Base-by-base conservation (phyloP, 2,329 filamentous ascomycete species). In the Calonectria multiphialidica region DNA sequence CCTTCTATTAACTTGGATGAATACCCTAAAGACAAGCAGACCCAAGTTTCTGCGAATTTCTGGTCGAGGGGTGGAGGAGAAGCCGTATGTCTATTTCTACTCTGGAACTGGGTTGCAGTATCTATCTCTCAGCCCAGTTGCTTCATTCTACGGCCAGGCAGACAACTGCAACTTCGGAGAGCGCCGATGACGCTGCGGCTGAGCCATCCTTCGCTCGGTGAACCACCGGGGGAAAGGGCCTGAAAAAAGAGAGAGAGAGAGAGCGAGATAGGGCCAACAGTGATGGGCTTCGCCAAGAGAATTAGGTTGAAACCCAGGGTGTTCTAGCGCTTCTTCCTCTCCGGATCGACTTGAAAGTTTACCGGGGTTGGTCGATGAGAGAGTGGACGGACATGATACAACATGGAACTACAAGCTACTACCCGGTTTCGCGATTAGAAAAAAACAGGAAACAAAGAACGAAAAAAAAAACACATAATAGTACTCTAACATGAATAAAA, bases 101-200 rank as follows among this genome's bases (percentile, higher is more conserved):
- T 25, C 37, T 5, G 15, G 30, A 55, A 44, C 37, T 25, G 45
- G 42, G 61, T 62, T 62, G 23, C 33, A 59, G 13, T 16, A 7
- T 5, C 3, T 59, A 33, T 18, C 21, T 25, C 44, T 47, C 10
- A 23, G 44, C 9, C 9, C 44, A 23, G 21, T 45, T 16, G n/a
- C 8, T 42, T 15, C 33, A 25, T 15, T 9, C n/a, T 30, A n/a
- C n/a, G 15, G 42, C 5, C 9, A 49, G 37, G 44, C 33, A 65
- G 66, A 49, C 71, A 76, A 62, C 68, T 8, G 8, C 5, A 5
- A 30, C 72, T 71, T 78, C 77, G 77, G 77, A 63, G 70, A 64
- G 40, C 55, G 55, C 77, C 77, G 77, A 79, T 72, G 74, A 18
- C 49, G 30, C 68, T 76, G 77, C 75, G 76, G 77, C 77, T 78